Base-by-base conservation (phyloP, 495 filamentous ascomycete species). In the Ramalina peruviana region DNA sequence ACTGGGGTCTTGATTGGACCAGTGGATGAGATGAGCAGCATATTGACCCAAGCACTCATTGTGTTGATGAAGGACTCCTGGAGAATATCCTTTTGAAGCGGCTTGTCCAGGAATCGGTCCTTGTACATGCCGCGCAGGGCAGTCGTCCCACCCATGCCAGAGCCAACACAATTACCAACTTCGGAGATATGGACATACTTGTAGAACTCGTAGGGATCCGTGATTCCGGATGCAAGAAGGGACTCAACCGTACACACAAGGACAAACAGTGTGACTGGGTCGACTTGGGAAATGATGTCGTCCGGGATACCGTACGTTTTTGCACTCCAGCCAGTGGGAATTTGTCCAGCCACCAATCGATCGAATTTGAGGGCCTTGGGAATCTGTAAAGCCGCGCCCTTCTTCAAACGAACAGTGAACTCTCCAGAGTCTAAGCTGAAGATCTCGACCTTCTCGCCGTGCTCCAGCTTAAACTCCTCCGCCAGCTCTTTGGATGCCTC, bases 61-160 rank as follows among this genome's bases (percentile, higher is more conserved):
- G 92, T 97, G 69, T 99, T 99, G 74, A 99, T 97, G 76, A 99
- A 99, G 4, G 92, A 97, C 66, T 99, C 92, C 62, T 99, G 92
- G 36, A 99, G 73, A 58, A 99, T 94, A 64, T 99, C 92, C 69
- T 97, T 99, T 65, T 99, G 92, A 19, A 97, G 73, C n/a, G 92
- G 92, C 68, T 88, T 92, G 70, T 98, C 92, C 46, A 94, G 72
- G 78, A 80, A 97, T 43, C 92, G 84, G 62, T 96, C 93, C 70
- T 90, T 94, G 72, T 97, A 96, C 92, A 99, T 97, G 51, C 89
- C 89, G 54, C 90, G 78, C 51, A 97, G 76, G 49, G 92, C 93
- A 56, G 78, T 76, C 43, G 86, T 87, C 65, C 92, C 92, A 74
- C 92, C 92, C 65, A 97, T 88, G 70, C 92, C 92, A 11, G 93